These are phyloP conservation scores for Colletotrichum sp. DNA, from an alignment of 2,329 filamentous ascomycete species.

Conservation along the genomic window DNA sequence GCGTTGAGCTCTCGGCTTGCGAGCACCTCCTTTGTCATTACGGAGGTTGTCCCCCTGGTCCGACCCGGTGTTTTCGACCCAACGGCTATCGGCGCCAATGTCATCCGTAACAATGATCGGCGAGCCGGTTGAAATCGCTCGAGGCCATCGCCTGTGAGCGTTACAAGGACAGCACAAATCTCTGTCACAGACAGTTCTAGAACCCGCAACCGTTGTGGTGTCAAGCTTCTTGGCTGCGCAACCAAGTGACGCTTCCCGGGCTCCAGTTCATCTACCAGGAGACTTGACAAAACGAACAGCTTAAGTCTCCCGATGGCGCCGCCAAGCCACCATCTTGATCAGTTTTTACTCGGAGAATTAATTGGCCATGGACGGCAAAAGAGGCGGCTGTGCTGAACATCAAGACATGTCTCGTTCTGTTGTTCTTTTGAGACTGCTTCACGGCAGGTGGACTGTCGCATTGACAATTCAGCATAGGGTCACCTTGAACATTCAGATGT, in stretches of 20 bases:
- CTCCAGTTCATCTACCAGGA: neutral
- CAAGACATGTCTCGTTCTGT: neutral
- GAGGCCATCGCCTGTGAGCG: neutral
- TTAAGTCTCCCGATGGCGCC: neutral
- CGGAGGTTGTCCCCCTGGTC: neutral
- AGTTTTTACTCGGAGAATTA: neutral
- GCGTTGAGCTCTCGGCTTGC: neutral
- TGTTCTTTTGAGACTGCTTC: neutral
- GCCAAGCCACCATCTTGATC: neutral
- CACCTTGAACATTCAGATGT: neutral
- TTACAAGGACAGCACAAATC: neutral
- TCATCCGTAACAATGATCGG: neutral
- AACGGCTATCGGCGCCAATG: neutral
- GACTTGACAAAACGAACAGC: constrained; percentile 3
- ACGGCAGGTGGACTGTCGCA: neutral
- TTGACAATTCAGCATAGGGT: neutral
- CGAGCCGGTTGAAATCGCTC: neutral
- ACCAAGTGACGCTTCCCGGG: neutral
- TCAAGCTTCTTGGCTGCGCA: neutral
- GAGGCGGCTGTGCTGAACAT: neutral
- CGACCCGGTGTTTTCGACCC: neutral
- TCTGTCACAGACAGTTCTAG: neutral
- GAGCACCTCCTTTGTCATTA: neutral
- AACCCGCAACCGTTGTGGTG: neutral
- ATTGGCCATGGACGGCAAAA: neutral